Percentiles rank a stretch among this genome's conserved stretches.
phyloP scores from a whole-genome alignment of 768 basidiomycete genomes.

The Suillus paluster region DNA sequence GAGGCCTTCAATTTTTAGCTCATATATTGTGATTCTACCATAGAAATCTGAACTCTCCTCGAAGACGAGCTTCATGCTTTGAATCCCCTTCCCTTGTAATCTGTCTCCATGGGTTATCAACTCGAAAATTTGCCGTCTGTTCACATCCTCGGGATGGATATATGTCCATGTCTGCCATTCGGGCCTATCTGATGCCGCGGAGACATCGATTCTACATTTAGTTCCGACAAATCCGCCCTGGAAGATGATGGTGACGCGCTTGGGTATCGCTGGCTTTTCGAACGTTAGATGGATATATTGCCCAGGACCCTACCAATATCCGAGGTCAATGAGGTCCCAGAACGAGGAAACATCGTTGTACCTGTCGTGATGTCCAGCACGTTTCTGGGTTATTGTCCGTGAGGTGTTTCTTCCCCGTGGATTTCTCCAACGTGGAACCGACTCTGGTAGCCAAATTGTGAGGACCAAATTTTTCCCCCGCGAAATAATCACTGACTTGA shows the following conservation, averaged over 20 bases:
- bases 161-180: constrained; percentile 56
- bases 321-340: constrained; percentile 9
- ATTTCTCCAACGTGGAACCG: constrained; percentile 79
- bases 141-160: constrained; percentile 82
- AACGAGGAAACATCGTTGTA: constrained; percentile 27
- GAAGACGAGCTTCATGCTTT: constrained; percentile 67
- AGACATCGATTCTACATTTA: constrained; percentile 55
- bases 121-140: constrained; percentile 71
- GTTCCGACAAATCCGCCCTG: constrained; percentile 88
- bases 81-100: constrained; percentile 34
- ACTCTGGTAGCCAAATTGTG: constrained; percentile 51
- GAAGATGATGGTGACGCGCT: constrained; percentile 65
- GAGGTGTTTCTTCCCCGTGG: constrained; percentile 72
- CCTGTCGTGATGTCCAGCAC: constrained; percentile 87
- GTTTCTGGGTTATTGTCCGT: constrained; percentile 76
- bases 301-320: constrained; percentile 61
- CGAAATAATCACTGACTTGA: constrained; percentile 45
- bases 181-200: constrained; percentile 32
- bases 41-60: constrained; percentile 87
- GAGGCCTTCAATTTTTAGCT: constrained; percentile 46
- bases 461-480: constrained; percentile 31
- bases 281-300: constrained; percentile 77
- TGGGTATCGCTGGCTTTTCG: constrained; percentile 53
- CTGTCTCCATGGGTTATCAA: constrained; percentile 33
- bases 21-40: constrained; percentile 78